phyloP scores from a whole-genome alignment of 2,329 filamentous ascomycete species.

The Sclerotinia nivalis region DNA sequence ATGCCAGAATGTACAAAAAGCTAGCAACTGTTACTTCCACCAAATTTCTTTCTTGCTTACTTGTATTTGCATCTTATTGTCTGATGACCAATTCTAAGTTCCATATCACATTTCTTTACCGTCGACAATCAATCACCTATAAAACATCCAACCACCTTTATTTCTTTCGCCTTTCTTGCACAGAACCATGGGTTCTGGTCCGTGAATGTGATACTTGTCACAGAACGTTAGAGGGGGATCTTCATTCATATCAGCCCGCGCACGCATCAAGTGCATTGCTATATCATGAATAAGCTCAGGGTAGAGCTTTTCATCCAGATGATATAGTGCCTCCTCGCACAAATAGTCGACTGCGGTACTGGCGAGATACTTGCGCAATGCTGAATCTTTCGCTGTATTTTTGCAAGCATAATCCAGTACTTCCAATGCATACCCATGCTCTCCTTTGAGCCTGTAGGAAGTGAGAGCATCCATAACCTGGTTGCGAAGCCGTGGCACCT shows the following conservation, averaged over 20 bases:
- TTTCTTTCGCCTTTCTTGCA: too few species aligned
- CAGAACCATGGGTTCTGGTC: background rate
- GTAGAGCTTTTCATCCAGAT: background rate
- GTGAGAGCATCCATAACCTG: background rate
- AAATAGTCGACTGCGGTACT: too few species aligned
- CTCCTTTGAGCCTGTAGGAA: too few species aligned
- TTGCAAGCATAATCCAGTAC: background rate
- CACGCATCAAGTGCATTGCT: background rate
- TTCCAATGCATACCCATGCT: background rate
- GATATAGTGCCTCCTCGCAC: fast-evolving
- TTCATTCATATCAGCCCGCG: background rate
- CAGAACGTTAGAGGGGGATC: background rate
- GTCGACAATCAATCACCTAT: too few species aligned
- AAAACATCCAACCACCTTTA: background rate
- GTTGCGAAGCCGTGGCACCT: background rate
- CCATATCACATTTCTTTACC: too few species aligned
- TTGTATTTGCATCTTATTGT: background rate
- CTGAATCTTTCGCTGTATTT: background rate
- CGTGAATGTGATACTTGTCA: background rate
- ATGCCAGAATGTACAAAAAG: conserved; percentile 5
- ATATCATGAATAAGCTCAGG: background rate
- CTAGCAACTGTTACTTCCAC: conserved; percentile 8
- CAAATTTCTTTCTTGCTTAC: background rate
- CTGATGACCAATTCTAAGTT: background rate
- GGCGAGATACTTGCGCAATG: background rate